Conservation (phyloP, 176 grass and related monocot species). For the Cymbopogon citratus region DNA sequence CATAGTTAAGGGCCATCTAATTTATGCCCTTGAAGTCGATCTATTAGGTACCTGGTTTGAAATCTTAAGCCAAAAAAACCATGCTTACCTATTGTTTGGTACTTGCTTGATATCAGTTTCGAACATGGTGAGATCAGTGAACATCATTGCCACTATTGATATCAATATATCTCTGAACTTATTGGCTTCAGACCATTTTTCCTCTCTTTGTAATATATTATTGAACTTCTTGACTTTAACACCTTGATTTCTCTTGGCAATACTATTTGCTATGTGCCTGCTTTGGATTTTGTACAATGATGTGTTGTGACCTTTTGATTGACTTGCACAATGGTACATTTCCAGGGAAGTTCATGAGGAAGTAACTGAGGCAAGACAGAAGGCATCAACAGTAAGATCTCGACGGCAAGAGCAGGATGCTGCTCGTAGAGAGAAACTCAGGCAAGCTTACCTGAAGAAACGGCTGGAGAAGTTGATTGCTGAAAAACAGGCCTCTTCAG, state of each 20-base stretch:
- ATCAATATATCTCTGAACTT: background rate
- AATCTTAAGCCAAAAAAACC: background rate
- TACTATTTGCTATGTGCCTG: background rate
- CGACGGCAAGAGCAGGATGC: conserved; percentile 77
- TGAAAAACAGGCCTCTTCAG: conserved; percentile 56
- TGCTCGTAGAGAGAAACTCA: conserved; percentile 81
- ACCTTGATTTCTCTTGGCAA: background rate
- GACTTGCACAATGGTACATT: conserved; percentile 3
- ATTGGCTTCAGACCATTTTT: background rate
- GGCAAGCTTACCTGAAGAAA: conserved; percentile 91
- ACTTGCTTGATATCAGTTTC: background rate
- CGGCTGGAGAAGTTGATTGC: conserved; percentile 71
- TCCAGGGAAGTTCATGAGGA: conserved; percentile 93
- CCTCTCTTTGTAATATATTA: background rate
- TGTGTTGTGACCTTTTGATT: conserved; percentile 21
- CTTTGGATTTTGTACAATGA: background rate
- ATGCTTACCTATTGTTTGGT: background rate
- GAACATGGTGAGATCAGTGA: background rate
- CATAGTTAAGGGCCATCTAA: background rate
- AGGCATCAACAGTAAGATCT: conserved; percentile 58
- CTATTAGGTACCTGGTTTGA: background rate
- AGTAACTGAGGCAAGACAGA: conserved; percentile 76
- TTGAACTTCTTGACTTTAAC: background rate
- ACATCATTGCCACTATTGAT: background rate
- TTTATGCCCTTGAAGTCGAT: too few species aligned